phyloP scores from a whole-genome alignment of 169 alveolate genomes.

The Cryptosporidium bovis region DNA sequence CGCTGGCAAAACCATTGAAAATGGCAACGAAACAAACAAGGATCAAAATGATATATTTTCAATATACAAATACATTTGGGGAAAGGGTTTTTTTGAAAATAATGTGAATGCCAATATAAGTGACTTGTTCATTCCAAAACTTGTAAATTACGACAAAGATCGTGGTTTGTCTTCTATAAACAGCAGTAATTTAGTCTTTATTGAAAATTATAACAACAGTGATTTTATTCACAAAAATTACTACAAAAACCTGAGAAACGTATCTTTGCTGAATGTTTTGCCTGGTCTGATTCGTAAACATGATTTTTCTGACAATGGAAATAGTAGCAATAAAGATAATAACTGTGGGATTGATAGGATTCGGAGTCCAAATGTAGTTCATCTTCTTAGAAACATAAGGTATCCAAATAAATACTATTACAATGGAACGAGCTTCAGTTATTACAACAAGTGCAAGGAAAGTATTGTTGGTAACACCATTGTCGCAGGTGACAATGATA shows the following conservation, averaged over 20 bases:
- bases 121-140: constrained; percentile 7
- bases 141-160: constrained; percentile 49
- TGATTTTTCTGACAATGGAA: no score
- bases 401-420: not conserved
- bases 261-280: not conserved
- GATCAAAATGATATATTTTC: no score
- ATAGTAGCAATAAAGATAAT: no score
- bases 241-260: constrained; percentile 8
- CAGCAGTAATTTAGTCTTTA: not conserved
- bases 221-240: constrained; percentile 22
- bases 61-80: no score
- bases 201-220: constrained; percentile 33
- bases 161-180: not conserved
- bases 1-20: not conserved
- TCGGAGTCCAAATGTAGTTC: constrained; percentile 10
- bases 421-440: constrained; percentile 1
- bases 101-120: not conserved
- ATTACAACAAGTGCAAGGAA: constrained; percentile 10
- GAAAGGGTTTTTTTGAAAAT: not conserved
- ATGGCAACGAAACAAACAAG: no score
- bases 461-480: no score
- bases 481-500: not conserved
- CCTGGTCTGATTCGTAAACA: not conserved
- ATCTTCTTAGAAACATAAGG: constrained; percentile 30
- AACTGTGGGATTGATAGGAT: not conserved